phyloP scores from a whole-genome alignment of 2,329 filamentous ascomycete species.

The Xylariaceae sp. region DNA sequence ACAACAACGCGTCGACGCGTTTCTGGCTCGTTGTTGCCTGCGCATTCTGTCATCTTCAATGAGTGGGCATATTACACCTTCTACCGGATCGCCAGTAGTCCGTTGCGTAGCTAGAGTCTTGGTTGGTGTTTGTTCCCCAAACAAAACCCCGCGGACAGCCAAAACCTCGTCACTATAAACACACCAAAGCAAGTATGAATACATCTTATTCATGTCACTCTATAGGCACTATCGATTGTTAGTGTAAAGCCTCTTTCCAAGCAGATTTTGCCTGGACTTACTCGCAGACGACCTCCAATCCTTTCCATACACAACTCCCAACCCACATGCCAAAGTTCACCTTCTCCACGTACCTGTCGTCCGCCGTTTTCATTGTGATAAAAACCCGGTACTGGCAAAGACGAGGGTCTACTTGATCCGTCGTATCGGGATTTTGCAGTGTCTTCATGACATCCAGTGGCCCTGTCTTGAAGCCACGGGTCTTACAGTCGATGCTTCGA shows the following conservation, averaged over 20 bases:
- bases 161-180: too few relatives aligned
- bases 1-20: too few relatives aligned
- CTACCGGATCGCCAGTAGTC: too few relatives aligned
- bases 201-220: conserved; percentile 10
- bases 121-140: too few relatives aligned
- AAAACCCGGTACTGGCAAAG: conserved; percentile 20
- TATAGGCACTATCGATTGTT: conserved; percentile 18
- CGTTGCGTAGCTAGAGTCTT: too few relatives aligned
- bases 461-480: conserved; percentile 19
- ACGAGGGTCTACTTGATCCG: conserved; percentile 15
- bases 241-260: conserved; percentile 2
- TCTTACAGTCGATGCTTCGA: conserved; percentile 26
- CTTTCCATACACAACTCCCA: conserved; percentile 25
- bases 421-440: conserved; percentile 15
- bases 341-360: conserved; percentile 24
- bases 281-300: conserved; percentile 26
- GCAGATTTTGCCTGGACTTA: conserved; percentile 5
- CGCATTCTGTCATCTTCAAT: too few relatives aligned
- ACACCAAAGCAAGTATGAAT: neutral
- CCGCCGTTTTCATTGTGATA: conserved; percentile 26
- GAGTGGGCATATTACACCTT: too few relatives aligned
- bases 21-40: too few relatives aligned
- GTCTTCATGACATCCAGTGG: conserved; percentile 18
- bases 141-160: too few relatives aligned
- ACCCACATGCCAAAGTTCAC: conserved; percentile 27